Evolutionary conservation across 306 rosid genomes (phyloP).

Genomic region (Castanopsis chinensis): DNA sequence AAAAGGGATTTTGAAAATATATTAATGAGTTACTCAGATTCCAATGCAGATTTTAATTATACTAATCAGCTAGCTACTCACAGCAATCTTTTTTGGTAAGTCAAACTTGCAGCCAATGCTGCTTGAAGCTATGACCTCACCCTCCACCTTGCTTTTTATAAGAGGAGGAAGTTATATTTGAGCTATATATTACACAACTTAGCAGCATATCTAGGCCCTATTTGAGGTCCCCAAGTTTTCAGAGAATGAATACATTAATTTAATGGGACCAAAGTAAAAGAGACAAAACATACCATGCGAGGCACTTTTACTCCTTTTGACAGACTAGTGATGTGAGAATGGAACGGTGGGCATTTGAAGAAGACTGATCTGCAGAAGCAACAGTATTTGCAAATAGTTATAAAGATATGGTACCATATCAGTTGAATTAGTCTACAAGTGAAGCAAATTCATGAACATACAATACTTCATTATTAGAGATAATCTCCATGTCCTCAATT

Average conservation of each 20-base stretch:
- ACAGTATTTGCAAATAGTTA: neutral
- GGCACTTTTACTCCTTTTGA: slow-evolving; percentile 6
- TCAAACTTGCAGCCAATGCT: too few relatives aligned
- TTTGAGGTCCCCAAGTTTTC: neutral
- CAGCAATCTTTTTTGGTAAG: neutral
- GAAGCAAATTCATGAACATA: slow-evolving; percentile 4
- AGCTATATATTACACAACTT: neutral
- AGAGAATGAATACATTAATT: neutral
- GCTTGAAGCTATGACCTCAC: too few relatives aligned
- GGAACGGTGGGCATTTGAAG: slow-evolving; percentile 18
- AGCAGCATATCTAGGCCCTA: neutral
- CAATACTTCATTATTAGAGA: slow-evolving; percentile 21
- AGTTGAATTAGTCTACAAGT: neutral
- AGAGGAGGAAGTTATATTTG: too few relatives aligned
- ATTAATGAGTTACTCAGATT: too few relatives aligned
- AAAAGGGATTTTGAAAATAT: too few relatives aligned
- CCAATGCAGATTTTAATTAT: too few relatives aligned
- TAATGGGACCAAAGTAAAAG: neutral
- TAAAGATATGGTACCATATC: neutral
- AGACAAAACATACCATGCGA: slow-evolving; percentile 5
- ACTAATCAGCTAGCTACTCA: neutral
- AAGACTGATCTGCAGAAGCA: slow-evolving; percentile 20
- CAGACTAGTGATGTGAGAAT: slow-evolving; percentile 8
- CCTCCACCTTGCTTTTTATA: too few relatives aligned
- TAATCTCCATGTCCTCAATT: slow-evolving; percentile 19